These are phyloP conservation scores for Cicer yamashitae DNA, from an alignment of 306 rosid genomes.

Conservation along the genomic window DNA sequence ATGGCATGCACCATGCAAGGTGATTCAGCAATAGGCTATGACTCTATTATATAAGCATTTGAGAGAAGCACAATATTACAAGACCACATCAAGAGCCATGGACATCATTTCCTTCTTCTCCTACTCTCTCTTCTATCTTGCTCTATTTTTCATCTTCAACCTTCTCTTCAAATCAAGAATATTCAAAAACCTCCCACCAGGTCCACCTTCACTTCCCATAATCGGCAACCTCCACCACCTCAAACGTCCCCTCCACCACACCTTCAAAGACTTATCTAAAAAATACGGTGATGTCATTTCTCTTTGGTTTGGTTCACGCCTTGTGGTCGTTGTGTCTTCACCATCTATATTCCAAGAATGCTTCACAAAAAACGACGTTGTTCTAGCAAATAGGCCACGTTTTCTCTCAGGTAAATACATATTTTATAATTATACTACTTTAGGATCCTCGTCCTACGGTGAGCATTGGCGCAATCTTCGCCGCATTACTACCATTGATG, in stretches of 20 bases:
- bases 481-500: conserved; percentile 55
- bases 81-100: conserved; percentile 3
- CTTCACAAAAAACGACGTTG: conserved; percentile 65
- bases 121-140: conserved; percentile 11
- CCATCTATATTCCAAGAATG: conserved; percentile 50
- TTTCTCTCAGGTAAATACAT: conserved; percentile 52
- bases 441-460: conserved; percentile 49
- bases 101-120: background rate
- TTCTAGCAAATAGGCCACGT: conserved; percentile 59
- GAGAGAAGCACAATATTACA: background rate
- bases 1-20: background rate
- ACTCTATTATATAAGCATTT: conserved; percentile 1
- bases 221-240: conserved; percentile 66
- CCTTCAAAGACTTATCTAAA: conserved; percentile 40
- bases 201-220: conserved; percentile 59
- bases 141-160: background rate
- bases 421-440: conserved; percentile 58
- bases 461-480: conserved; percentile 79
- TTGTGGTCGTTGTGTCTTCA: conserved; percentile 55
- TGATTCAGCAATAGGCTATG: no score
- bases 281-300: conserved; percentile 52
- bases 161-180: conserved; percentile 24
- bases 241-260: conserved; percentile 51
- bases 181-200: conserved; percentile 56
- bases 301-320: conserved; percentile 48